Evolutionary conservation across 495 filamentous ascomycete species (phyloP).

Genomic region (Annulohypoxylon moriforme): DNA sequence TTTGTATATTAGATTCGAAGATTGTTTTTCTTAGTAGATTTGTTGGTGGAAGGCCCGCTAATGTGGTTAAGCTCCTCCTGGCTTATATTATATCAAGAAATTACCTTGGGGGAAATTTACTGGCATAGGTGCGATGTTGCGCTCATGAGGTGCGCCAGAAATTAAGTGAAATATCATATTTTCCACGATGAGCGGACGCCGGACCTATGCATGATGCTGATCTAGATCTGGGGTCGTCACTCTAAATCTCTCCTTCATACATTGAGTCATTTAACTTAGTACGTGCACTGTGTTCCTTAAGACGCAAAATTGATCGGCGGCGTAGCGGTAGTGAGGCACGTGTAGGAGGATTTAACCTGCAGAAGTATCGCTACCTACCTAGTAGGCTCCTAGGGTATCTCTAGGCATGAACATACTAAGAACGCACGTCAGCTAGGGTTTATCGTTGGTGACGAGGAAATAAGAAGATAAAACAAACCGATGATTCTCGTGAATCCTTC

Average conservation of each 20-base stretch:
- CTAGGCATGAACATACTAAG: neutral
- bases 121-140: neutral
- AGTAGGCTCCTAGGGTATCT: neutral
- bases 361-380: neutral
- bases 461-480: neutral
- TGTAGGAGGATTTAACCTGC: conserved; percentile 16
- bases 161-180: neutral
- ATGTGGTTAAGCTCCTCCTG: conserved; percentile 3
- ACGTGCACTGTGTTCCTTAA: neutral
- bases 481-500: conserved; percentile 23
- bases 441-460: conserved; percentile 1
- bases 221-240: neutral
- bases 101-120: neutral
- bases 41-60: conserved; percentile 1
- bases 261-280: conserved; percentile 1
- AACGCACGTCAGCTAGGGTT: conserved; percentile 13
- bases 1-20: conserved; percentile 3
- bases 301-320: conserved; percentile 13
- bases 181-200: neutral
- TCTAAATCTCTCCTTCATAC: neutral
- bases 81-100: neutral
- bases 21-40: conserved; percentile 19
- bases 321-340: neutral
- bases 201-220: neutral
- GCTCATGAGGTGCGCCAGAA: neutral